Evolutionary conservation across 169 alveolate species (phyloP).

Genomic region (Plasmodium relictum): DNA sequence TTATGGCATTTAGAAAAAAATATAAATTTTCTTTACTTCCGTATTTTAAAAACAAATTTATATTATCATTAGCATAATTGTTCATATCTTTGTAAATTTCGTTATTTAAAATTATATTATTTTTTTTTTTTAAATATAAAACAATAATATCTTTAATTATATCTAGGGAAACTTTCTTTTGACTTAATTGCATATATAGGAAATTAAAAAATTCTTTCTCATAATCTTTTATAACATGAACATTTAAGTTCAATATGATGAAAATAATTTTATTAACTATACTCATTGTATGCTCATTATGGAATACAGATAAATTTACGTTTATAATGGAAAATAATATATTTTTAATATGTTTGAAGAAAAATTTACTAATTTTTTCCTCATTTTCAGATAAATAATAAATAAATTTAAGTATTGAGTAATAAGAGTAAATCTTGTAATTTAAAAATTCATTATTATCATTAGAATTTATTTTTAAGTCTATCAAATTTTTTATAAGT

Average conservation of each 20-base stretch:
- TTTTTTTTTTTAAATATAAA: slow-evolving; percentile 60
- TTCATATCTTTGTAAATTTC: slow-evolving; percentile 45
- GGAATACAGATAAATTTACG: neutral
- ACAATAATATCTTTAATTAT: slow-evolving; percentile 21
- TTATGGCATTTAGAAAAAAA: slow-evolving; percentile 34
- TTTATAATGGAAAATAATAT: slow-evolving; percentile 1
- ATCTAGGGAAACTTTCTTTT: neutral
- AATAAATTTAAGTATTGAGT: slow-evolving; percentile 18
- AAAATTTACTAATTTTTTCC: slow-evolving; percentile 2
- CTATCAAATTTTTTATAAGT: slow-evolving; percentile 30
- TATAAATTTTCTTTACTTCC: slow-evolving; percentile 60
- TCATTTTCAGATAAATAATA: slow-evolving; percentile 10
- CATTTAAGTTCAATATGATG: slow-evolving; percentile 14
- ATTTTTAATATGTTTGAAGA: slow-evolving; percentile 33
- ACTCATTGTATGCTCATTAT: slow-evolving; percentile 7
- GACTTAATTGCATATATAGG: slow-evolving; percentile 51
- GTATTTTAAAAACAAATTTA: slow-evolving; percentile 64
- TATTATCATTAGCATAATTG: slow-evolving; percentile 48
- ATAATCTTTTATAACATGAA: slow-evolving; percentile 34
- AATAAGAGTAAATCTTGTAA: slow-evolving; percentile 7
- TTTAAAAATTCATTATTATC: neutral
- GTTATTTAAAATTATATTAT: slow-evolving; percentile 29
- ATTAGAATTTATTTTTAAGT: slow-evolving; percentile 11
- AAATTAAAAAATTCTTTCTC: slow-evolving; percentile 62
- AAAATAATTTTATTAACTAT: slow-evolving; percentile 22